Conservation (phyloP, 169 alveolate genomes). For the Plasmodium inui region DNA sequence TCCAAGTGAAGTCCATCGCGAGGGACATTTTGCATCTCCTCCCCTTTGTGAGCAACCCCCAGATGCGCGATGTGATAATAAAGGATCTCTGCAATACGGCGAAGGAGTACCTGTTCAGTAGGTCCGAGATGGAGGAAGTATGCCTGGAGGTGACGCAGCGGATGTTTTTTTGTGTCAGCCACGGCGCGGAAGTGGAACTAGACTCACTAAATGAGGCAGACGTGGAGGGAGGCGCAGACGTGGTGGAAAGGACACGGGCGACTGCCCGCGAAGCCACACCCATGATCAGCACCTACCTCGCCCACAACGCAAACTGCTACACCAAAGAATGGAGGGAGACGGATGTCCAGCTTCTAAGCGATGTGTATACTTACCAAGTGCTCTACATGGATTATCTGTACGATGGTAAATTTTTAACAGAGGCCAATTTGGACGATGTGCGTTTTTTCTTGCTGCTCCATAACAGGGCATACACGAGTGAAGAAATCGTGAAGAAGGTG, state of each 20-base stretch:
- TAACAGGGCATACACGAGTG: constrained; percentile 25
- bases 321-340: background rate
- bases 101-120: constrained; percentile 20
- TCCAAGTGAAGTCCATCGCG: background rate
- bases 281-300: background rate
- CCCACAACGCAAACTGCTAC: background rate
- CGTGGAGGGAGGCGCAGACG: background rate
- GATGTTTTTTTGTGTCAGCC: constrained; percentile 10
- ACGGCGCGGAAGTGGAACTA: background rate
- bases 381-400: constrained; percentile 43
- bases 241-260: no score
- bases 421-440: background rate
- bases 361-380: constrained; percentile 26
- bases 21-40: background rate
- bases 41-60: background rate
- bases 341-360: background rate
- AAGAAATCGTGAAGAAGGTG: constrained; percentile 6
- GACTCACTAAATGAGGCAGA: background rate
- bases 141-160: constrained; percentile 1
- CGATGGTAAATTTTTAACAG: constrained; percentile 7
- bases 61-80: constrained; percentile 18
- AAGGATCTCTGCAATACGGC: constrained; percentile 13
- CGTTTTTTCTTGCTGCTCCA: constrained; percentile 16
- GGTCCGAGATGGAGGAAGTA: constrained; percentile 1
- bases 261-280: background rate